phyloP scores from a whole-genome alignment of 140 eudicot species.

The Eryngium alpinum region DNA sequence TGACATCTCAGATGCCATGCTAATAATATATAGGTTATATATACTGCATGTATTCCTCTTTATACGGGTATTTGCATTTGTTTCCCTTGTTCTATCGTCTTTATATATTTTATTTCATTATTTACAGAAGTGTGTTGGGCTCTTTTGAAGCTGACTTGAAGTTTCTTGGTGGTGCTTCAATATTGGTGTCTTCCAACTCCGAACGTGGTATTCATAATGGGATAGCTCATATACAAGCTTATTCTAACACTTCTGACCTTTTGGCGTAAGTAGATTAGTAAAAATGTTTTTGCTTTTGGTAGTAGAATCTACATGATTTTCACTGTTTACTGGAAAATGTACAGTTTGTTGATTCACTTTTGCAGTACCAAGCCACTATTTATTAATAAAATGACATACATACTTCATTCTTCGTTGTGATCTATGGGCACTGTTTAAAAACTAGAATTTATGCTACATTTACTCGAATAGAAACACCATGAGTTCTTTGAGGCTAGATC shows the following conservation, averaged over 20 bases:
- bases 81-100: background rate
- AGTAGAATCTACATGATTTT: no score
- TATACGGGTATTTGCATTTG: background rate
- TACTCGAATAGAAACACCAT: no score
- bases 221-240: slow-evolving; percentile 40
- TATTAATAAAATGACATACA: no score
- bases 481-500: no score
- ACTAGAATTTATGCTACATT: no score
- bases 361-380: background rate
- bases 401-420: no score
- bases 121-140: background rate
- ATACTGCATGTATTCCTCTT: background rate
- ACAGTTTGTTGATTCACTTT: background rate
- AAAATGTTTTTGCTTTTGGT: no score
- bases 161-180: slow-evolving; percentile 78
- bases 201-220: slow-evolving; percentile 37
- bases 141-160: slow-evolving; percentile 68
- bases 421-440: no score
- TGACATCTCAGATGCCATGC: slow-evolving; percentile 50
- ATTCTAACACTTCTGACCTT: slow-evolving; percentile 52
- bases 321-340: background rate
- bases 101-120: background rate
- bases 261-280: slow-evolving; percentile 44
- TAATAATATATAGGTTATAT: slow-evolving; percentile 58
- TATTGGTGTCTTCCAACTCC: slow-evolving; percentile 40